These are phyloP conservation scores for Triticum dicoccoides DNA, from an alignment of 176 grass and related monocot species.

Conservation along the genomic window DNA sequence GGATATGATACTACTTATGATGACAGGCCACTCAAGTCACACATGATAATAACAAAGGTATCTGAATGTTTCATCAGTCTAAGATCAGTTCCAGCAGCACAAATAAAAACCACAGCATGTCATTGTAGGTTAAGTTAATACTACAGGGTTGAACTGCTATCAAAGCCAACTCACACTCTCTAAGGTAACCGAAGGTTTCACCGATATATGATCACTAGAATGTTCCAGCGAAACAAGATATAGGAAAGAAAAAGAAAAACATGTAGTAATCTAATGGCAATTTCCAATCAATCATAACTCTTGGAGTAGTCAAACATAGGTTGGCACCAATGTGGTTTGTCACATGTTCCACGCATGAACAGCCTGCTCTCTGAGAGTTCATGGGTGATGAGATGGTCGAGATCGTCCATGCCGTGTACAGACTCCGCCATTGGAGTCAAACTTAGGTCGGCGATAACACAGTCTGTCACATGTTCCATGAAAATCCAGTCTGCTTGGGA, in stretches of 20 bases:
- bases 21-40: not conserved
- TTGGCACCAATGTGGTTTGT: not conserved
- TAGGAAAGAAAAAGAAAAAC: not conserved
- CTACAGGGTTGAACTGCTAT: not conserved
- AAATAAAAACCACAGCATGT: not conserved
- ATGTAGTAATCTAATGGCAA: not conserved
- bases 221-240: conserved; percentile 7
- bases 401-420: conserved; percentile 54
- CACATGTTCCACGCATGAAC: conserved; percentile 47
- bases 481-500: conserved; percentile 32
- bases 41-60: too few species aligned
- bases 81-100: not conserved
- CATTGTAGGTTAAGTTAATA: not conserved
- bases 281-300: not conserved
- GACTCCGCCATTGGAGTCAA: conserved; percentile 39
- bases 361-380: conserved; percentile 45
- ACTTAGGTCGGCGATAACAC: not conserved
- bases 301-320: not conserved
- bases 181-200: conserved; percentile 13
- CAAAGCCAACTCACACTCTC: conserved; percentile 26
- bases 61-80: not conserved
- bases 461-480: not conserved
- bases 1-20: not conserved
- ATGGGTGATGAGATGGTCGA: conserved; percentile 29
- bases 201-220: conserved; percentile 5